phyloP scores from a whole-genome alignment of 1,139 yeast species.

The Yamadazyma taylorii region DNA sequence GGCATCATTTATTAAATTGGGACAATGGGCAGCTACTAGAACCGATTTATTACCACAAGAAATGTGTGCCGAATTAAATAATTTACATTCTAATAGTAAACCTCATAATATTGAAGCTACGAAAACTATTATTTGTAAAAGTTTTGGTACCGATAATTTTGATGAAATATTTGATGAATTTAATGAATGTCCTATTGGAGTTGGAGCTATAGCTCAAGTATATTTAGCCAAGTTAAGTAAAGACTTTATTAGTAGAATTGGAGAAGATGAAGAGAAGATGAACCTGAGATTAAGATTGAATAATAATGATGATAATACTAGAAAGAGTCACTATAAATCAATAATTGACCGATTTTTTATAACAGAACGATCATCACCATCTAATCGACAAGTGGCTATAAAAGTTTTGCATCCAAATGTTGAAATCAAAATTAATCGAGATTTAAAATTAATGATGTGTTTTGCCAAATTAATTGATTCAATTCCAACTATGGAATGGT shows the following conservation, averaged over 20 bases:
- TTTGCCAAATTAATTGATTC: conserved; percentile 69
- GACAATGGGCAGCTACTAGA: conserved; percentile 99
- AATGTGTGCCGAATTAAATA: conserved; percentile 74
- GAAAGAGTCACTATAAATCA: conserved; percentile 16
- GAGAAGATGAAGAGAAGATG: conserved; percentile 26
- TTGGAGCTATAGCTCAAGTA: conserved; percentile 98
- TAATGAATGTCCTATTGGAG: conserved; percentile 75
- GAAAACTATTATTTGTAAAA: conserved; percentile 52
- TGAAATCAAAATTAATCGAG: conserved; percentile 69
- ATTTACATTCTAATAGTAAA: conserved; percentile 79
- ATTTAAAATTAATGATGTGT: conserved; percentile 76
- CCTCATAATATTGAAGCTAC: conserved; percentile 71
- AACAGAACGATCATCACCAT: conserved; percentile 38
- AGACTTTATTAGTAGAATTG: conserved; percentile 38
- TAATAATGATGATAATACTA: conserved; percentile 5
- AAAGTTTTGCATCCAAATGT: conserved; percentile 92
- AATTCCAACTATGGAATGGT: conserved; percentile 97
- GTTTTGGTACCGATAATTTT: conserved; percentile 59
- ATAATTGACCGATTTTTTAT: conserved; percentile 37
- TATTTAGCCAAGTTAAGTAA: conserved; percentile 68
- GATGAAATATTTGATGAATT: conserved; percentile 85
- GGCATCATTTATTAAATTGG: conserved; percentile 90
- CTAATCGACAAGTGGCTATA: conserved; percentile 73
- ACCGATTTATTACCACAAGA: conserved; percentile 86
- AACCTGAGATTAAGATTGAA: conserved; percentile 16